Evolutionary conservation across 2,329 filamentous ascomycete species (phyloP), one percentile per base, ranked within the genome.

Genomic region (Cadophora gregata): DNA sequence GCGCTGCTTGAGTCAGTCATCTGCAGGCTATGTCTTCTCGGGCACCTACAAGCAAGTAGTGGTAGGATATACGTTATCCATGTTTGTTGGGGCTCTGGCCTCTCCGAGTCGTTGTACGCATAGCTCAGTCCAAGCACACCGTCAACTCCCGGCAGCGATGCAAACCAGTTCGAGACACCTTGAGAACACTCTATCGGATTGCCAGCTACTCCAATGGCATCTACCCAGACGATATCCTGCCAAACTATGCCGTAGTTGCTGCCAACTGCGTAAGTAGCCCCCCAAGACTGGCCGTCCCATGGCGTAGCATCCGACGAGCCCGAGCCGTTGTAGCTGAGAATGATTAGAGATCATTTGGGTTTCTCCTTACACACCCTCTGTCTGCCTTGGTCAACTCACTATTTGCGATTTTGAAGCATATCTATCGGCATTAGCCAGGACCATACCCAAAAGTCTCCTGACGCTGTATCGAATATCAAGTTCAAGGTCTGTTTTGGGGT

Each of bases 61-160:
- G 38, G 50, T n/a, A 63, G n/a, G 16, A 55, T 27, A 29, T 56
- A 56, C n/a, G 31, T 47, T 29, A 29, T 56, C 59, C 51, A 36
- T 25, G 71, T 69, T 59, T 72, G 65, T 58, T 72, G 70, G 5
- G 70, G 64, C 7, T 25, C n/a, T 14, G 71, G 71, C 19, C 21
- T 61, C 53, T 72, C 69, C 2, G 67, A 69, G 56, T 73, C 71
- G 36, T 69, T 67, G 19, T 68, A 79, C 80, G 56, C 79, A 77
- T 59, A 79, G 75, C 62, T 76, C 75, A 71, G 78, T 81, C 75
- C 79, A 77, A 74, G 62, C 69, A 71, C 70, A 72, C 42, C 73
- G 72, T 58, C 73, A 73, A 60, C 68, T 71, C 55, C 70, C 72
- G 56, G 71, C n/a, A 71, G 59, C 16, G 21, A n/a, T 50, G 62